Conservation (phyloP, 2,329 filamentous ascomycete species). For the Colletotrichum tanaceti region DNA sequence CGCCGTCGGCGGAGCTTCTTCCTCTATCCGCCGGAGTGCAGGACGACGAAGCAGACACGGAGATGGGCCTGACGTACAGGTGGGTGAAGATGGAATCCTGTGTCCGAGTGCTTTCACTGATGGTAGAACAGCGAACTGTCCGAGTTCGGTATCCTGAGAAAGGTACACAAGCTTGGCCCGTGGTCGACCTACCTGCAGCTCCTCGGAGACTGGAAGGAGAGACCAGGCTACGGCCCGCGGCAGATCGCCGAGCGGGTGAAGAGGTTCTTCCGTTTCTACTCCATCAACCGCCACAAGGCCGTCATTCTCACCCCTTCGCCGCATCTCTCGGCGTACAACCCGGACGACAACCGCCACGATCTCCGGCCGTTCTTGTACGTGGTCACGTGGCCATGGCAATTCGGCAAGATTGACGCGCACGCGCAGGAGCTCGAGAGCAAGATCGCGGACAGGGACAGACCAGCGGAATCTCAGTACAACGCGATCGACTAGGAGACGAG, state of each 20-base stretch:
- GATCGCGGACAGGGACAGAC: slow-evolving; percentile 38
- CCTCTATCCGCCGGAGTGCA: slow-evolving; percentile 55
- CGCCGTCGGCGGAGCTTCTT: slow-evolving; percentile 64
- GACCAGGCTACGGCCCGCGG: slow-evolving; percentile 46
- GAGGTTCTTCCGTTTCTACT: slow-evolving; percentile 62
- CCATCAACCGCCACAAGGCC: slow-evolving; percentile 74
- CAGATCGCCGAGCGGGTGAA: slow-evolving; percentile 58
- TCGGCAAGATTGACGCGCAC: slow-evolving; percentile 54
- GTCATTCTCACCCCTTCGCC: slow-evolving; percentile 69
- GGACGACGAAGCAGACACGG: slow-evolving; percentile 52
- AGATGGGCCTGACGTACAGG: slow-evolving; percentile 58
- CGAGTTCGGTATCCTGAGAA: slow-evolving; percentile 54
- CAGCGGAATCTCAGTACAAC: background rate
- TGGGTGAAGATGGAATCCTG: no score
- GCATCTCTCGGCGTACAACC: slow-evolving; percentile 55
- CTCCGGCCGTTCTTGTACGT: slow-evolving; percentile 54
- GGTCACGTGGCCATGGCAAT: slow-evolving; percentile 53
- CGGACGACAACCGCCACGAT: slow-evolving; percentile 56
- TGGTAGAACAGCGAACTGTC: slow-evolving; percentile 49
- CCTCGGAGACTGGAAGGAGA: slow-evolving; percentile 52
- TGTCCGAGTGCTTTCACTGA: background rate
- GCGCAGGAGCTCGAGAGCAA: slow-evolving; percentile 49
- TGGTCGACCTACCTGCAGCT: slow-evolving; percentile 55
- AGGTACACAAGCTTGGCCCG: slow-evolving; percentile 56
- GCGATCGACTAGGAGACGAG: slow-evolving; percentile 7